Evolutionary conservation across 495 filamentous ascomycete genomes (phyloP).

Genomic region (Elasticomyces elasticus): DNA sequence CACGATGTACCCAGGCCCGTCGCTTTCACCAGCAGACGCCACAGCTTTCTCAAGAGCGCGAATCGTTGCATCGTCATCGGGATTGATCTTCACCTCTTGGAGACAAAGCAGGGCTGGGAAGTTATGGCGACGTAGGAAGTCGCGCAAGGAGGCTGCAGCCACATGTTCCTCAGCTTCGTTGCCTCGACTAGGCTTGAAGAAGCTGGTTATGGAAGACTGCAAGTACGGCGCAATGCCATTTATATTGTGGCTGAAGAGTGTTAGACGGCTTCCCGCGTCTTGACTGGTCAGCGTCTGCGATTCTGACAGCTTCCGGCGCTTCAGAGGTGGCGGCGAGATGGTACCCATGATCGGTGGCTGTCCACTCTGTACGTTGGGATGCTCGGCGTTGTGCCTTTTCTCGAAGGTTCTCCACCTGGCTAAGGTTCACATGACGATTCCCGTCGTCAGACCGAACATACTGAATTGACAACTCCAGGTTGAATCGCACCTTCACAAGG

Average conservation of each 20-base stretch:
- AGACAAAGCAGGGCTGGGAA: conserved; percentile 41
- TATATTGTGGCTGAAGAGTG: conserved; percentile 43
- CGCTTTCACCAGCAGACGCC: conserved; percentile 9
- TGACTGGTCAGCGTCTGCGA: background rate
- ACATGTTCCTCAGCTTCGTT: background rate
- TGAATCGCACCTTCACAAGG: too few relatives aligned
- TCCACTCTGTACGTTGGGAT: background rate
- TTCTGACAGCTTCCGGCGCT: conserved; percentile 3
- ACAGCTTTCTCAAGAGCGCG: conserved; percentile 31
- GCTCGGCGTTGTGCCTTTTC: background rate
- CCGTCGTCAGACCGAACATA: too few relatives aligned
- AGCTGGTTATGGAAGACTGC: conserved; percentile 34
- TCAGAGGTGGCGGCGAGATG: conserved; percentile 8
- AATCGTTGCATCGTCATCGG: conserved; percentile 28
- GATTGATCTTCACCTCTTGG: conserved; percentile 45
- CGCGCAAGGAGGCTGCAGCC: conserved; percentile 30
- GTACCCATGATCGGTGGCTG: background rate
- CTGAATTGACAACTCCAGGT: too few relatives aligned
- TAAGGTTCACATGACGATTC: background rate
- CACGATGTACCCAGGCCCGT: conserved; percentile 32
- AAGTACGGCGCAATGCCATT: conserved; percentile 42
- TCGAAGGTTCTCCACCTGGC: background rate
- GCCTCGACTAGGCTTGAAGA: conserved; percentile 26
- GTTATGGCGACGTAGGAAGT: conserved; percentile 37
- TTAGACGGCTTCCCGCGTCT: background rate